Evolutionary conservation across 2,329 filamentous ascomycete genomes (phyloP), one percentile per base, ranked within the genome.

Genomic region (Amesomyces nigricolor): DNA sequence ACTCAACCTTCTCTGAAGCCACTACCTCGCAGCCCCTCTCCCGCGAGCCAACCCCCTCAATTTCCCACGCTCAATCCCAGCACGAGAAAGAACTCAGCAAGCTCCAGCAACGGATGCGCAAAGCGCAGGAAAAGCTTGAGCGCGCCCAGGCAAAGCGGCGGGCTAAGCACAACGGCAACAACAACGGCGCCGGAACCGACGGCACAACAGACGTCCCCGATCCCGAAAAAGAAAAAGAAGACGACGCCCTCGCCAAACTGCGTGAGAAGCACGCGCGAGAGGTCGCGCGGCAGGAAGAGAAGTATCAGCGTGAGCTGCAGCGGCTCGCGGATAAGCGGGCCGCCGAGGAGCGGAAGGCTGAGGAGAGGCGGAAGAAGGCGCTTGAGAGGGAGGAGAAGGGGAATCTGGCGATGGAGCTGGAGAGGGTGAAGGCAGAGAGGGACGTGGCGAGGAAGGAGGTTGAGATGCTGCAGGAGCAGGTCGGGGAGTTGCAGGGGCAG

Each of bases 71-170:
- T 3, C 53, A 58, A 7, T 62, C 71, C 10, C 71, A 73, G 17
- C 73, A 81, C 58, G 83, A 87, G 29, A 86, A 83, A 63, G 83
- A 88, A 62, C 75, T 90, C 3, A 73, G 75, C 56, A 87, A 85
- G 64, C 76, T 88, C 8, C 75, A 82, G 46, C 76, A 82, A 14
- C 80, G 80, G 54, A 80, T 80, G 8, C 75, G 72, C 47, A 84
- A 85, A 63, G 73, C 88, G 0, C 80, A 87, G 40, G 79, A 83
- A 17, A 86, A 85, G 63, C 72, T 85, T 7, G 74, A 73, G n/a
- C 78, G 78, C 30, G 72, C 67, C 26, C 76, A 75, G 58, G 58
- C 58, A 35, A 51, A 54, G 8, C 32, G 43, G 8, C 60, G 53
- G 6, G 35, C 48, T 10, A 58, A 62, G n/a, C 72, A 73, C 29